Percentiles rank a stretch among this genome's conserved stretches.
These are phyloP conservation scores for Lactifluus hygrophoroides DNA, from an alignment of 768 basidiomycete species.

Conservation along the genomic window DNA sequence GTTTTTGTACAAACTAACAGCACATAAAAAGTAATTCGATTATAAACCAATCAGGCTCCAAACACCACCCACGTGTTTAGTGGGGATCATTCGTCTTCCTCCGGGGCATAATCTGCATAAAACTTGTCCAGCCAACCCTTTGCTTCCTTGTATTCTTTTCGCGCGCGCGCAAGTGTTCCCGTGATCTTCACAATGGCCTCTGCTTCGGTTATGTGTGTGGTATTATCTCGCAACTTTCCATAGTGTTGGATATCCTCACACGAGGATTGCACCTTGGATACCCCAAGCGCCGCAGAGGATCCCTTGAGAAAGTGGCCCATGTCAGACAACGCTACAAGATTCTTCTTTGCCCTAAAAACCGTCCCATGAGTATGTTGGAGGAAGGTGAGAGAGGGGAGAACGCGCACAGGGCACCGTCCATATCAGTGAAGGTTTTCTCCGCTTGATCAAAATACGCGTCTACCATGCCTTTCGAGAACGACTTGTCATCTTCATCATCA, in stretches of 20 bases:
- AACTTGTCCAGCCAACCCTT: conserved; percentile 11
- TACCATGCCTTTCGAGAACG: conserved; percentile 76
- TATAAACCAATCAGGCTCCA: too few species aligned
- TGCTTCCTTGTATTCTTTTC: conserved; percentile 12
- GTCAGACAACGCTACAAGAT: conserved; percentile 57
- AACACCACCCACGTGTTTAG: background rate
- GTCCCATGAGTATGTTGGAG: conserved; percentile 38
- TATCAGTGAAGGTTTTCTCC: conserved; percentile 59
- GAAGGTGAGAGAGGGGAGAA: background rate
- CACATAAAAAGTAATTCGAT: too few species aligned
- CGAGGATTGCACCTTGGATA: conserved; percentile 67
- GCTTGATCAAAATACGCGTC: conserved; percentile 78
- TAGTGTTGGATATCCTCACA: conserved; percentile 92
- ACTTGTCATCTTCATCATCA: conserved; percentile 80
- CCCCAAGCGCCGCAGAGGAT: conserved; percentile 89
- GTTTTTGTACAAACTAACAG: background rate
- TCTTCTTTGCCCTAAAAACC: conserved; percentile 31
- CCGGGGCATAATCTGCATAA: background rate
- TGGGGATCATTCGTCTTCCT: background rate
- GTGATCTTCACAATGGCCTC: conserved; percentile 12
- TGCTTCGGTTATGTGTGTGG: background rate
- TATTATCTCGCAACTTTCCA: conserved; percentile 11
- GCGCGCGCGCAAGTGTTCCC: conserved; percentile 7
- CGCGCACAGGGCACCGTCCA: conserved; percentile 43
- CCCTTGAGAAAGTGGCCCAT: conserved; percentile 96